phyloP scores from a whole-genome alignment of 768 basidiomycete genomes.

The Agaricus blazei region DNA sequence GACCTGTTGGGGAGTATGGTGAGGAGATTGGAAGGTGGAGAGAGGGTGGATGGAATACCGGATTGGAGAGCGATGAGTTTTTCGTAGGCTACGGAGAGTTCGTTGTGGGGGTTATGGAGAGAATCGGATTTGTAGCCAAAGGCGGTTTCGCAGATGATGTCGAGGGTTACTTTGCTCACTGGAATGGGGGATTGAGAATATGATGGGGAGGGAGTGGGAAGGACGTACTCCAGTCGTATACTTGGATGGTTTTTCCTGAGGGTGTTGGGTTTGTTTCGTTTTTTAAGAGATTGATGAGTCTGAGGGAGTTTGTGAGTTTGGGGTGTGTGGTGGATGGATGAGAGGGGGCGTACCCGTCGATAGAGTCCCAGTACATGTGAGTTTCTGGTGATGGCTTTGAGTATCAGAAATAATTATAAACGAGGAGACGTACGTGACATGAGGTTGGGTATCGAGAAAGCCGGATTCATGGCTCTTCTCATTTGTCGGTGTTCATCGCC shows the following conservation, averaged over 20 bases:
- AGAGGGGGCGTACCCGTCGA: conserved; percentile 25
- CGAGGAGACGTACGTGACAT: conserved; percentile 27
- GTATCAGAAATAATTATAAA: neutral
- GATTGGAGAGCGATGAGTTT: conserved; percentile 27
- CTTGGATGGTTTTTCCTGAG: conserved; percentile 23
- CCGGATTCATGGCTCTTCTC: conserved; percentile 48
- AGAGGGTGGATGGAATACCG: conserved; percentile 11
- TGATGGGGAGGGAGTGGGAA: neutral
- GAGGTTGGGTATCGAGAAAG: conserved; percentile 42
- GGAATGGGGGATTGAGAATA: neutral
- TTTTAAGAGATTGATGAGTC: conserved; percentile 18
- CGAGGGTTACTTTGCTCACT: conserved; percentile 38
- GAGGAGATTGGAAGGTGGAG: neutral
- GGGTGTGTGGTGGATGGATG: neutral
- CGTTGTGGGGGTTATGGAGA: conserved; percentile 31
- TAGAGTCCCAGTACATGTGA: conserved; percentile 34
- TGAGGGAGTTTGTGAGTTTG: neutral
- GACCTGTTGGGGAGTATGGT: conserved; percentile 12
- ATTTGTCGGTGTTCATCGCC: conserved; percentile 45
- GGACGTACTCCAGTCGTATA: conserved; percentile 33
- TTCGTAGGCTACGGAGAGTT: conserved; percentile 33
- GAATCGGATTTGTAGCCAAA: conserved; percentile 34
- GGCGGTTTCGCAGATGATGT: conserved; percentile 37
- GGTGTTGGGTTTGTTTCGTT: neutral
- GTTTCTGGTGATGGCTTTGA: conserved; percentile 17